Evolutionary conservation across 1,139 yeast species (phyloP).

Genomic region (Hyphopichia burtonii): DNA sequence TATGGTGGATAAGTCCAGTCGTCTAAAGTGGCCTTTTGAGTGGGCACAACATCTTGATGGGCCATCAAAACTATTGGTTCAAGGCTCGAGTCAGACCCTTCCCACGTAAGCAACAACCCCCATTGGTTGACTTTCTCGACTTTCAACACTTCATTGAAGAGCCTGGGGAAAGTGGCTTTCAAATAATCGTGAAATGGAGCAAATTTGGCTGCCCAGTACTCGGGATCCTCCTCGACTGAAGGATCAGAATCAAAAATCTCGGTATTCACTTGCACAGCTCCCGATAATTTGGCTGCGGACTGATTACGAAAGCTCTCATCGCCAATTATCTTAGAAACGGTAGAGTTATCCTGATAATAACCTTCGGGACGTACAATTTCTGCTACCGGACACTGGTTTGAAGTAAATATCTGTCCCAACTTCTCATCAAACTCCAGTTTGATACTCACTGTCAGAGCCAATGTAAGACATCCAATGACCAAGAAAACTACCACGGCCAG

Average conservation of each 20-base stretch:
- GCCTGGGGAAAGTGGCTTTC: conserved; percentile 20
- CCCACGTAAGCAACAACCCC: conserved; percentile 30
- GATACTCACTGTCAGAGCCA: background rate
- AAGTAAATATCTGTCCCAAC: background rate
- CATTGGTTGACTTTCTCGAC: conserved; percentile 24
- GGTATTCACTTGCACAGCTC: conserved; percentile 37
- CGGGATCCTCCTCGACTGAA: conserved; percentile 28
- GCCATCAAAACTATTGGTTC: conserved; percentile 41
- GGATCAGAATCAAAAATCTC: conserved; percentile 39
- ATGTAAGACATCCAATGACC: background rate
- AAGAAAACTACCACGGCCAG: too few species aligned
- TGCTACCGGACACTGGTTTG: conserved; percentile 7
- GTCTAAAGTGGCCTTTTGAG: conserved; percentile 28
- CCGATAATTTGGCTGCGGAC: conserved; percentile 28
- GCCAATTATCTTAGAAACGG: conserved; percentile 13
- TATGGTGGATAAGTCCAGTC: conserved; percentile 42
- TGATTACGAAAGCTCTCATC: conserved; percentile 23
- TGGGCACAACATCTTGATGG: conserved; percentile 48
- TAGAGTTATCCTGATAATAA: conserved; percentile 12
- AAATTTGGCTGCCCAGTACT: conserved; percentile 28
- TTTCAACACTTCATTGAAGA: conserved; percentile 17
- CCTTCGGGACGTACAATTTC: conserved; percentile 14
- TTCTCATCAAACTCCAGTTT: background rate
- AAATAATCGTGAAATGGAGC: conserved; percentile 23
- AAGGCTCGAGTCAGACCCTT: conserved; percentile 19